A percentile compares a stretch with the other conserved stretches of the same genome.
Conservation (phyloP, 2,329 filamentous ascomycete species). For the Alternaria gaisen region DNA sequence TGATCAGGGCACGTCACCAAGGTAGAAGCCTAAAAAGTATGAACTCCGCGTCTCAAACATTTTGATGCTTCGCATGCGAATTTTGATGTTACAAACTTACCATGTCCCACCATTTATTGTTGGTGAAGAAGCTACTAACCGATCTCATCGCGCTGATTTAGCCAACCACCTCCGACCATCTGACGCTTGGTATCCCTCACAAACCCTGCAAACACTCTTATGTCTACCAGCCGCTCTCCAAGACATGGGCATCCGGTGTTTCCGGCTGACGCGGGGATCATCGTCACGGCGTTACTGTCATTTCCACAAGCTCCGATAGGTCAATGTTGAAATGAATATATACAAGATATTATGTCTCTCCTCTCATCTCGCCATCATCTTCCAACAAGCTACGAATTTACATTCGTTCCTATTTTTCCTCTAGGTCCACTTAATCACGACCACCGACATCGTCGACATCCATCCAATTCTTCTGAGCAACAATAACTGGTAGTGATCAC, state of each 20-base stretch:
- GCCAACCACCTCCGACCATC: background rate
- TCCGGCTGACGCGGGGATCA: background rate
- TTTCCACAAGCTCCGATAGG: background rate
- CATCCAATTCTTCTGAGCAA: background rate
- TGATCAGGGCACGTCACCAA: background rate
- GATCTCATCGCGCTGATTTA: background rate
- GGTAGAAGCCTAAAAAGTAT: background rate
- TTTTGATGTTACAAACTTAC: background rate
- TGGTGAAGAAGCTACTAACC: background rate
- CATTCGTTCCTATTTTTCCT: too few species aligned
- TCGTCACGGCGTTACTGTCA: background rate
- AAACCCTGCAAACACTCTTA: background rate
- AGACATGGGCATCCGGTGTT: background rate
- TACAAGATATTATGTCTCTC: background rate
- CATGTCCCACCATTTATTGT: background rate
- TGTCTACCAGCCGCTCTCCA: background rate
- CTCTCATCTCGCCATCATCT: too few species aligned
- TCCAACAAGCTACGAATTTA: too few species aligned
- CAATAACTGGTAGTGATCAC: background rate
- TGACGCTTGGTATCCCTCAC: too few species aligned
- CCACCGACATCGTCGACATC: background rate
- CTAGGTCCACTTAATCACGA: background rate
- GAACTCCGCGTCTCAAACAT: background rate
- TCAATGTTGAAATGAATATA: background rate
- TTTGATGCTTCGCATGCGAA: background rate